These are phyloP conservation scores for Epicoccum sorghinum DNA, from an alignment of 2,329 filamentous ascomycete species.

Conservation along the genomic window DNA sequence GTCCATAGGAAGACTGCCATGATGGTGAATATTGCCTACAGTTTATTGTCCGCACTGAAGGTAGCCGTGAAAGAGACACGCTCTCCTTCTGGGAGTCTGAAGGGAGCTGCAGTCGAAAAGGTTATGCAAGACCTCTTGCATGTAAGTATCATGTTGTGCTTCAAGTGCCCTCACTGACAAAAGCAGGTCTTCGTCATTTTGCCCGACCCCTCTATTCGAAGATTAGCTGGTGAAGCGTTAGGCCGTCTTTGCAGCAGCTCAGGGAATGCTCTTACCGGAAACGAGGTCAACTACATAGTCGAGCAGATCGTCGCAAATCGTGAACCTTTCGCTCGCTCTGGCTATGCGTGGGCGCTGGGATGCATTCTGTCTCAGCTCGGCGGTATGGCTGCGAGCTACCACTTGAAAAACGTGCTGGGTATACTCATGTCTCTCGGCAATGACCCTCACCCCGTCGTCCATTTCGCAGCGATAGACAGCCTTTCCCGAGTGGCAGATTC, in stretches of 20 bases:
- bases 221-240: conserved; percentile 81
- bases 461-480: conserved; percentile 95
- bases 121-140: conserved; percentile 72
- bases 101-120: conserved; percentile 77
- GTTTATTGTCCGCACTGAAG: conserved; percentile 78
- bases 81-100: conserved; percentile 74
- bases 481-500: conserved; percentile 86
- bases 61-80: conserved; percentile 82
- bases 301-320: conserved; percentile 94
- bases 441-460: conserved; percentile 91
- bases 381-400: conserved; percentile 95
- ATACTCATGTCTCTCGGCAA: conserved; percentile 98
- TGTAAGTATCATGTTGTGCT: conserved; percentile 60
- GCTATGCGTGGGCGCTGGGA: conserved; percentile 91
- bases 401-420: conserved; percentile 95
- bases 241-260: conserved; percentile 84
- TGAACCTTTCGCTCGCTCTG: conserved; percentile 90
- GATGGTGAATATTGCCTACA: conserved; percentile 85
- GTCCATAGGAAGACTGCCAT: conserved; percentile 89
- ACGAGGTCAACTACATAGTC: conserved; percentile 87
- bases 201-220: conserved; percentile 83
- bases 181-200: conserved; percentile 74
- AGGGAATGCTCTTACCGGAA: conserved; percentile 86
- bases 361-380: conserved; percentile 95
- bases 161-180: conserved; percentile 6